Evolutionary conservation across 1,284 basidiomycete species (phyloP).

Genomic region (Meripilus lineatus): DNA sequence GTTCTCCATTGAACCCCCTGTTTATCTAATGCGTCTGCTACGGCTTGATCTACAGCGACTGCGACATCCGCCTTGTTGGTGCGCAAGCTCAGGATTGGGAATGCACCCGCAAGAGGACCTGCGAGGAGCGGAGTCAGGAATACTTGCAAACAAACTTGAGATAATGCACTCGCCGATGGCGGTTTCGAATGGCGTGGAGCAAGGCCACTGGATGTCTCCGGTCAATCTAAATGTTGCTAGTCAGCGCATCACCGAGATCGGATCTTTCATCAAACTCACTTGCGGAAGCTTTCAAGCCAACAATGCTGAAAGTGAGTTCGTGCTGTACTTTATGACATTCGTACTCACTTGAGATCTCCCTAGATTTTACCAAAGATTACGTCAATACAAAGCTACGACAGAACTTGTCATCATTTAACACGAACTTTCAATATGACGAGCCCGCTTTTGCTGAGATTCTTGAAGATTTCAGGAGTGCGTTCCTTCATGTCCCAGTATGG

Average conservation of each 20-base stretch:
- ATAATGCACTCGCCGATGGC: constrained; percentile 61
- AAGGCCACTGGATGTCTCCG: constrained; percentile 87
- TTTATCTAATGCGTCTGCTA: constrained; percentile 62
- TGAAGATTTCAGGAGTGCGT: constrained; percentile 55
- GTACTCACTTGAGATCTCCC: constrained; percentile 81
- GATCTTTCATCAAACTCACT: constrained; percentile 58
- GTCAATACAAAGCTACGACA: background rate
- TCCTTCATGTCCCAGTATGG: constrained; percentile 80
- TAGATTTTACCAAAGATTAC: constrained; percentile 21
- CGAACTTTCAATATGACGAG: constrained; percentile 89
- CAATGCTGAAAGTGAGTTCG: constrained; percentile 1
- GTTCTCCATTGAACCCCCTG: constrained; percentile 76
- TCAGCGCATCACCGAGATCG: constrained; percentile 8
- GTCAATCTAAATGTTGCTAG: constrained; percentile 74
- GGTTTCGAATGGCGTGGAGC: constrained; percentile 71
- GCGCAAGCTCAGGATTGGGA: constrained; percentile 81
- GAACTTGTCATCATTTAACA: constrained; percentile 8
- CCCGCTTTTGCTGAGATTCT: constrained; percentile 56
- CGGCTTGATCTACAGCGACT: constrained; percentile 67
- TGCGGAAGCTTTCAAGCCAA: constrained; percentile 59
- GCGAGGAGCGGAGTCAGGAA: constrained; percentile 2
- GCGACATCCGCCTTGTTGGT: constrained; percentile 98
- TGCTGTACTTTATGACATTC: no score
- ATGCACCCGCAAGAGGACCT: constrained; percentile 78
- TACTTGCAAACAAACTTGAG: background rate